Base-by-base conservation (phyloP, 805 yeast genomes). In the Cyberlindnera subsufficiens region DNA sequence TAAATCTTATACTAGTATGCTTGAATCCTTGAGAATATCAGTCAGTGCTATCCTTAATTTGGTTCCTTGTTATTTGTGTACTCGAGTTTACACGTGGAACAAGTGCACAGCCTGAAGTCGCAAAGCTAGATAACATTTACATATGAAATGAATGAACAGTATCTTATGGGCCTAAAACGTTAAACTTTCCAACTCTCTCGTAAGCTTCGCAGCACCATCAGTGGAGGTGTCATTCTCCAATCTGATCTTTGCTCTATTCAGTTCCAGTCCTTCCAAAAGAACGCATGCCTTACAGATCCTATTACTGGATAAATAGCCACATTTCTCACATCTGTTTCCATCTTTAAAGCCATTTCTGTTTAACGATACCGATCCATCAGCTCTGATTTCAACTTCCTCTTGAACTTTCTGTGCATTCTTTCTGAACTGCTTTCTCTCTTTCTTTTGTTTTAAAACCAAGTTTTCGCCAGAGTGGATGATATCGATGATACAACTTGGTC, bases 381-480 rank as follows among this genome's bases (percentile, higher is more conserved):
- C 40, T 42, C 78, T 69, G 6, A 82, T 62, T 52, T 83, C 71
- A 16, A 71, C 60, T 50, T 78, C 85, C 3, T 54, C 37, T 14
- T 30, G 25, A n/a, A 15, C 16, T 5, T 15, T 43, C 34, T 3
- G 29, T 19, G 33, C 43, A 6, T 38, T 44, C 30, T 45, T 50
- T 32, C 50, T 48, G 30, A 50, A 58, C 19, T 54, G 54, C 10
- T 42, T 72, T 46, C 63, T 67, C 49, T 68, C 67, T 57, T 73
- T 78, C 59, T 74, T 80, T 30, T 77, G 77, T 50, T 77, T 75
- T 37, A 90, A 64, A 30, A 77, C 80, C 51, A 90, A 75, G 47
- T 80, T 82, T 64, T 93, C 99, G 30, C 99, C 99, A 50, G 96
- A 86, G 51, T 86, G 85, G 29, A 93, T 93, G 42, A 93, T 86